Evolutionary conservation across 495 filamentous ascomycete species (phyloP).

Genomic region (Hypoxylon intermedium): DNA sequence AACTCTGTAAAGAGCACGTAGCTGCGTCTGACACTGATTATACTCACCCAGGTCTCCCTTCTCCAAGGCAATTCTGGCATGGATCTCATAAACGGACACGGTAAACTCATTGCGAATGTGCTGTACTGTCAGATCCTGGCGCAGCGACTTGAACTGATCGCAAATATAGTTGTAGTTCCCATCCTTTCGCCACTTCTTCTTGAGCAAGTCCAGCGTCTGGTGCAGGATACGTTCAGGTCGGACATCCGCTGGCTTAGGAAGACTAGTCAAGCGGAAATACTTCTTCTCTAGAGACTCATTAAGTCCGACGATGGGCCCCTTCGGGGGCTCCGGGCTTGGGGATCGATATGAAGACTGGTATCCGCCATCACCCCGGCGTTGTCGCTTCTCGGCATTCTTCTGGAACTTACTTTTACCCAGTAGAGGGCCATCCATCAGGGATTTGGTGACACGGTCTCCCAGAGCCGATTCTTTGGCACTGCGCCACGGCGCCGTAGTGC

Average conservation of each 20-base stretch:
- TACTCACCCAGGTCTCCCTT: slow-evolving; percentile 99
- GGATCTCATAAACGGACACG: slow-evolving; percentile 94
- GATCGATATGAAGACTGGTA: slow-evolving; percentile 68
- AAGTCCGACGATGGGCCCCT: slow-evolving; percentile 85
- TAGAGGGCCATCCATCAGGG: slow-evolving; percentile 56
- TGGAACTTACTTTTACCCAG: slow-evolving; percentile 81
- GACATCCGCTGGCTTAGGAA: slow-evolving; percentile 84
- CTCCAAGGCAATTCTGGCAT: slow-evolving; percentile 96
- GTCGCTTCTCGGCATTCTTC: slow-evolving; percentile 85
- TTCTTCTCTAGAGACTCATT: slow-evolving; percentile 88
- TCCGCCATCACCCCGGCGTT: slow-evolving; percentile 79
- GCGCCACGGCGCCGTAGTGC: slow-evolving; percentile 72
- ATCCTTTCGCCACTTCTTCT: slow-evolving; percentile 92
- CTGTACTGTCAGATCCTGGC: slow-evolving; percentile 97
- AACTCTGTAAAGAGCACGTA: slow-evolving; percentile 85
- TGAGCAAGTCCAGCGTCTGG: slow-evolving; percentile 84
- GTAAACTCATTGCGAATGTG: slow-evolving; percentile 96
- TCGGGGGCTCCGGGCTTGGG: slow-evolving; percentile 63
- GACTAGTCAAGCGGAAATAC: slow-evolving; percentile 90
- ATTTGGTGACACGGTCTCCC: slow-evolving; percentile 76
- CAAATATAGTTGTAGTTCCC: slow-evolving; percentile 97
- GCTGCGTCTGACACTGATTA: slow-evolving; percentile 99
- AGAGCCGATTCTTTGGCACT: slow-evolving; percentile 70
- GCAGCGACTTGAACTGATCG: slow-evolving; percentile 98
- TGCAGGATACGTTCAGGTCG: slow-evolving; percentile 82